Base-by-base conservation (phyloP, 2,329 filamentous ascomycete genomes). In the Trichoderma brevicompactum region DNA sequence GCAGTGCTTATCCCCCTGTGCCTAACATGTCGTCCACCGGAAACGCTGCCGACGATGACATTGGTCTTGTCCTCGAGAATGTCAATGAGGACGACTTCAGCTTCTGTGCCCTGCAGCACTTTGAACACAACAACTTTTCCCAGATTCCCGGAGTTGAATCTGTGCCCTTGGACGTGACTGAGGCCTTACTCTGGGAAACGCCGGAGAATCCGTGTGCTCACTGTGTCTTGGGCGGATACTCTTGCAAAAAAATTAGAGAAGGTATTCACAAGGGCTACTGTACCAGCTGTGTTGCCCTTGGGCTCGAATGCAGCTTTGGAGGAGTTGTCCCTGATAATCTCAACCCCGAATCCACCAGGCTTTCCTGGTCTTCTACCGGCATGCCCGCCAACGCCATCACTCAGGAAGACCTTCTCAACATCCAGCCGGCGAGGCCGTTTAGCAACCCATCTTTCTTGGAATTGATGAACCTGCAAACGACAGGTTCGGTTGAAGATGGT, bases 211-310 rank as follows among this genome's bases (percentile, higher is more conserved):
- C 85, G 4, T 89, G 86, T 70, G 73, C 74, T 19, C 79, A 85
- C 70, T 89, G 86, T 68, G 73, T 78, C 49, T 70, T 79, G 5
- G 82, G 82, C 52, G 80, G 82, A 40, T 87, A 84, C 71, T 79
- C 85, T 48, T 89, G 86, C 80, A 89, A 88, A 75, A 80, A 79
- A 40, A 85, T 88, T 66, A 75, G 80, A 40, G 86, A 88, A 74
- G 86, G 85, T 82, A 79, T 80, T 70, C 83, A 84, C 72, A 84
- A 81, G 74, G 84, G 85, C 66, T 87, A 85, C 68, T 89, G 86
- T 71, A 88, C 86, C 36, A 86, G 82, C 70, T 89, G 87, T 70
- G 85, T 88, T 52, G 86, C 86, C 13, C 76, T 88, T 40, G 79
- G 81, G n/a, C 78, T 82, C 69, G 79, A 82, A 43, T 89, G 86